Percentiles rank a stretch among this genome's conserved stretches.
Evolutionary conservation across 768 basidiomycete genomes (phyloP).

Genomic region (Filobasidium wieringae): DNA sequence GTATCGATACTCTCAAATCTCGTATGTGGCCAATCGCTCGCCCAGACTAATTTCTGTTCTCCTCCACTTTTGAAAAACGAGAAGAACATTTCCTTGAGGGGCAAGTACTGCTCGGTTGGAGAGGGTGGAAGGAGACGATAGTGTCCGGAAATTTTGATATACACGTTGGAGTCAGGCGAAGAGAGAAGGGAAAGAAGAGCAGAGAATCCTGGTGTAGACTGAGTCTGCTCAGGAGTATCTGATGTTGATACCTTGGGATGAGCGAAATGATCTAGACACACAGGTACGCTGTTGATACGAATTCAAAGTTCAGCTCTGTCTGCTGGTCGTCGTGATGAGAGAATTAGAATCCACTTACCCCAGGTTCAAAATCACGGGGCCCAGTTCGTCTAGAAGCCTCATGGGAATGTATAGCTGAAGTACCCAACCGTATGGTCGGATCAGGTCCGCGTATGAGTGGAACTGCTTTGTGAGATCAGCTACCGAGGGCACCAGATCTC

Average conservation of each 20-base stretch:
- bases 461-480: too few relatives aligned
- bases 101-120: neutral
- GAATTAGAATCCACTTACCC: too few relatives aligned
- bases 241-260: neutral
- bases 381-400: too few relatives aligned
- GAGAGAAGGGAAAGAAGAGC: neutral
- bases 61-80: neutral
- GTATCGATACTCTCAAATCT: conserved; percentile 4
- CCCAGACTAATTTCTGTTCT: neutral
- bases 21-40: conserved; percentile 9
- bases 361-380: too few relatives aligned
- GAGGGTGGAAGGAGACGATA: neutral
- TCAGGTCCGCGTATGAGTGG: too few relatives aligned
- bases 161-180: neutral
- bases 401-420: too few relatives aligned
- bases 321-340: too few relatives aligned
- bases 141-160: conserved; percentile 2
- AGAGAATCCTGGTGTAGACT: neutral
- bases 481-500: too few relatives aligned
- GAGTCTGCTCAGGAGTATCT: neutral
- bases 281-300: neutral
- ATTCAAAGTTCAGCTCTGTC: too few relatives aligned
- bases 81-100: neutral
- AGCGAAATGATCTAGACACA: conserved; percentile 3
- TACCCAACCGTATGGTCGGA: too few relatives aligned